Percentiles rank a stretch among this genome's conserved stretches.
Evolutionary conservation across 441 rosid species (phyloP).

Genomic region (Isatis lusitanica): DNA sequence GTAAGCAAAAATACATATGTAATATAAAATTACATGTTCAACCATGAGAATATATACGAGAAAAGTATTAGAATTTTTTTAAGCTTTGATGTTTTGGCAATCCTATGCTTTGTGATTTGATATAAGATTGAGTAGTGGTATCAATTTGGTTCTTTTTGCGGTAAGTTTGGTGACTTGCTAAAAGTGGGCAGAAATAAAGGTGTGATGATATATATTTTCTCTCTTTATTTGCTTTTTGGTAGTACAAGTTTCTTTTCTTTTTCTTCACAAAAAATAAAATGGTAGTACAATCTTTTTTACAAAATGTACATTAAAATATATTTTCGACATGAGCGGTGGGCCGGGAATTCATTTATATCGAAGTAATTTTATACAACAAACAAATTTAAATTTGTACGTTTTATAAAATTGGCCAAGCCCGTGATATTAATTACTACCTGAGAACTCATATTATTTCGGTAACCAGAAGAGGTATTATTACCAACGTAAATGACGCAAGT

Average conservation of each 20-base stretch:
- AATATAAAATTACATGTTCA: conserved; percentile 9
- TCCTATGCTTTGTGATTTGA: not conserved
- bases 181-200: not conserved
- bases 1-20: conserved; percentile 1
- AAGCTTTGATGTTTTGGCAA: not conserved
- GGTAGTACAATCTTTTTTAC: conserved; percentile 3
- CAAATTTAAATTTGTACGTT: too few relatives aligned
- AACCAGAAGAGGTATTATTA: not conserved
- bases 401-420: too few relatives aligned
- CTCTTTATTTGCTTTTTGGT: not conserved
- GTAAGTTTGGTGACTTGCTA: conserved; percentile 7
- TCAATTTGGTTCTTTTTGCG: not conserved
- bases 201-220: not conserved
- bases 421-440: too few relatives aligned
- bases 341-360: not conserved
- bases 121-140: not conserved
- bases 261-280: not conserved
- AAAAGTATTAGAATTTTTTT: not conserved
- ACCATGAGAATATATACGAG: not conserved
- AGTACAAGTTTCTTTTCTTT: conserved; percentile 4
- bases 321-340: not conserved
- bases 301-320: not conserved
- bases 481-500: not conserved
- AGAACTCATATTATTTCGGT: too few relatives aligned
- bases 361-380: too few relatives aligned